Base-by-base conservation (phyloP, 345 rosid genomes). In the Carallia pectinifolia region DNA sequence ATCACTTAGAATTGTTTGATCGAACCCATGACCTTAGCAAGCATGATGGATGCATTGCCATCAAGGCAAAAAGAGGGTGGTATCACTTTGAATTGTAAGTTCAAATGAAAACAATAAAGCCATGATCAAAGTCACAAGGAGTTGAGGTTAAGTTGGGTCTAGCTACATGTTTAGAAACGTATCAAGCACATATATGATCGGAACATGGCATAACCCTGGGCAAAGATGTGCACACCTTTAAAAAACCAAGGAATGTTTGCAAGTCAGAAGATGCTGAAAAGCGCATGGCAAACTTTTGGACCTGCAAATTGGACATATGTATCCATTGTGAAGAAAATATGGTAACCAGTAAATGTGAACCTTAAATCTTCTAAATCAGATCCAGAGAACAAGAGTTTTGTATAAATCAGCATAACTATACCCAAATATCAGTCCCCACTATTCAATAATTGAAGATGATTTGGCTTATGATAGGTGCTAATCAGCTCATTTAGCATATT, bases 281-380 rank as follows among this genome's bases (percentile, higher is more conserved):
- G 34, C 61, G 60, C 73, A 68, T 56, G 6, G 69, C 73, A 47
- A 68, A 68, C 60, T 74, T 68, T 68, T 68, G 78, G 69, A 74
- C 78, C 69, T 68, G 65, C 68, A 67, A 67, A 50, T 15, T 64
- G 18, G 18, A 36, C 40, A 52, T 13, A 12, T 0, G 17, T 27
- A 0, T 1, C 50, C 50, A 13, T 44, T 12, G 50, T 12, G 50
- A 64, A 38, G 52, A 47, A 64, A 6, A 47, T 44, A 36, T 12
- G 67, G 18, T 37, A 18, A 44, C 7, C 16, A 5, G 36, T 2
- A 53, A 18, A 4, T 8, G 5, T 31, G 60, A 58, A 40, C 60
- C 31, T 56, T 23, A 58, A 31, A 39, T 53, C 8, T 33, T 4
- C 37, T 30, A 15, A 15, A 4, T 47, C 29, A 27, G 47, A 44